phyloP scores from a whole-genome alignment of 176 grass and related monocot genomes.

The Puya raimondii region DNA sequence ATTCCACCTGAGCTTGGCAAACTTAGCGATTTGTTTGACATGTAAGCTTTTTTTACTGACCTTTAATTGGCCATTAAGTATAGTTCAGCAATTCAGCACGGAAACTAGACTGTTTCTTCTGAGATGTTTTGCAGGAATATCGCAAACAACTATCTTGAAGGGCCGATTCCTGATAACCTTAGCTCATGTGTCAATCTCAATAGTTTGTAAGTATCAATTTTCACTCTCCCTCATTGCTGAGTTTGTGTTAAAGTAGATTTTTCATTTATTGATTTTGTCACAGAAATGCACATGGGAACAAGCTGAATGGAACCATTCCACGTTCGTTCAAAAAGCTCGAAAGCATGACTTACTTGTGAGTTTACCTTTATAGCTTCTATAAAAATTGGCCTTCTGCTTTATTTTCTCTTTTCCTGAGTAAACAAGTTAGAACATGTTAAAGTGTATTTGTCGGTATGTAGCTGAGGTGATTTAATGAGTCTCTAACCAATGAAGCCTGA shows the following conservation, averaged over 20 bases:
- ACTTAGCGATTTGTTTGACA: constrained; percentile 77
- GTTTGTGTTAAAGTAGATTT: neutral
- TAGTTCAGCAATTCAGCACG: neutral
- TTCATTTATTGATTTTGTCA: constrained; percentile 12
- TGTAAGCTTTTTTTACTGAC: constrained; percentile 39
- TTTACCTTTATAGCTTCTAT: neutral
- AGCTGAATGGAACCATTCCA: constrained; percentile 89
- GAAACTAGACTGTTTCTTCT: neutral
- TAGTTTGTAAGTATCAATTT: constrained; percentile 73
- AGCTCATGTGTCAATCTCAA: constrained; percentile 92
- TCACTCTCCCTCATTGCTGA: neutral
- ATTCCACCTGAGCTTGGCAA: constrained; percentile 92
- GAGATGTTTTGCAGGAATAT: constrained; percentile 48
- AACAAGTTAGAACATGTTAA: neutral
- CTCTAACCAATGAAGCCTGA: neutral
- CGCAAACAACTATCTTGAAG: constrained; percentile 83
- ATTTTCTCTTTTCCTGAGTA: neutral
- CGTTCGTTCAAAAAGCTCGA: constrained; percentile 65
- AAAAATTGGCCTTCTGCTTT: neutral
- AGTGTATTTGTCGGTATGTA: neutral
- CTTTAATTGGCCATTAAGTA: neutral
- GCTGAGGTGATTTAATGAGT: too few relatives aligned
- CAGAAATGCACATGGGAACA: constrained; percentile 93
- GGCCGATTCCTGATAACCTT: constrained; percentile 82
- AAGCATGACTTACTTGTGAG: constrained; percentile 99